phyloP scores from a whole-genome alignment of 2,329 filamentous ascomycete genomes.

The Lachnellula arida region DNA sequence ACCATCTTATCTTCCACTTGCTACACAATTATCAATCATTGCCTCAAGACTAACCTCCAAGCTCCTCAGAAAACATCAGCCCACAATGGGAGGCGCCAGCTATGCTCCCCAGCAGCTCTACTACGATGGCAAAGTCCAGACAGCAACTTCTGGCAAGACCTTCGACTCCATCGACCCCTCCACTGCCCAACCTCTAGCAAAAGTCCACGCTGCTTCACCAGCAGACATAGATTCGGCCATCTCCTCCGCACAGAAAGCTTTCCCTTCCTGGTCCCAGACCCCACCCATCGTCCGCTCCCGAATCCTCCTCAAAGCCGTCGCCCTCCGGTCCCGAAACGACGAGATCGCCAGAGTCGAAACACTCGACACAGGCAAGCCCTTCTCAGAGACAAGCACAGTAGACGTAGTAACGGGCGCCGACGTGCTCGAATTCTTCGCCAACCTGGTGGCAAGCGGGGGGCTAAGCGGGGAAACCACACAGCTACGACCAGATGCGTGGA shows the following conservation, averaged over 20 bases:
- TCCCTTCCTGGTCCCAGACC: slow-evolving; percentile 71
- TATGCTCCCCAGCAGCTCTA: slow-evolving; percentile 61
- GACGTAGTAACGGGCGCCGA: slow-evolving; percentile 81
- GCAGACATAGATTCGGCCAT: slow-evolving; percentile 68
- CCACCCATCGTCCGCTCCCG: slow-evolving; percentile 70
- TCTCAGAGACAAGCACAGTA: slow-evolving; percentile 76
- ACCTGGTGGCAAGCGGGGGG: slow-evolving; percentile 70
- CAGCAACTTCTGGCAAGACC: slow-evolving; percentile 52
- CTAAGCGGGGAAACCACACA: slow-evolving; percentile 76
- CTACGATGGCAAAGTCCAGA: slow-evolving; percentile 66
- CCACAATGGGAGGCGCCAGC: slow-evolving; percentile 26
- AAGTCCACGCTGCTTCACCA: slow-evolving; percentile 65
- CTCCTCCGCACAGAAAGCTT: slow-evolving; percentile 64
- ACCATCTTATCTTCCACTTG: background rate
- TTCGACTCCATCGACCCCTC: slow-evolving; percentile 74
- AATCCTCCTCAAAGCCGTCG: slow-evolving; percentile 72
- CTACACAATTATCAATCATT: slow-evolving; percentile 4
- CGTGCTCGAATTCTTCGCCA: slow-evolving; percentile 82
- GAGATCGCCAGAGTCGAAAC: slow-evolving; percentile 76
- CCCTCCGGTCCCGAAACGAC: slow-evolving; percentile 71
- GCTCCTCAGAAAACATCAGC: slow-evolving; percentile 7
- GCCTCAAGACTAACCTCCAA: slow-evolving; percentile 8
- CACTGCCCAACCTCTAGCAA: slow-evolving; percentile 62
- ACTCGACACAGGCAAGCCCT: slow-evolving; percentile 81
- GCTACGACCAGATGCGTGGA: slow-evolving; percentile 70